phyloP scores from a whole-genome alignment of 192 early-diverging fungal species.

The Backusella australiensis region DNA sequence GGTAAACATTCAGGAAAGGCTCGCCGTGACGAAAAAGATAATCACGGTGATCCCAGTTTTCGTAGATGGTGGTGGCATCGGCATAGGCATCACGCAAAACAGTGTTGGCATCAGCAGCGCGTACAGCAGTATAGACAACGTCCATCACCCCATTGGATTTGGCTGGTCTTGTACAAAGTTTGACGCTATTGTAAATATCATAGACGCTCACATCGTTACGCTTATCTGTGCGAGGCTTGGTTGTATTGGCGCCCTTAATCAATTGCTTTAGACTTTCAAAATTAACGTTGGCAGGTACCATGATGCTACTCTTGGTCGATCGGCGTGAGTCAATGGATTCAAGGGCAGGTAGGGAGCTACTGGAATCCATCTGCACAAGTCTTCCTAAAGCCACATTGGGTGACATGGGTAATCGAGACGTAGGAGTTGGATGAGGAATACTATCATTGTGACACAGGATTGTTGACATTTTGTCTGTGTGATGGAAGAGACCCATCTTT shows the following conservation, averaged over 20 bases:
- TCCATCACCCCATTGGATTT: conserved; percentile 16
- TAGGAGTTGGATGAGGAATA: not conserved
- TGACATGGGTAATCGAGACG: conserved; percentile 1
- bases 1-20: conserved; percentile 50
- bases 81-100: conserved; percentile 32
- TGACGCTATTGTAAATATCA: not conserved
- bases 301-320: not conserved
- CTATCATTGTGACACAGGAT: conserved; percentile 11
- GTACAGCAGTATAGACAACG: conserved; percentile 30
- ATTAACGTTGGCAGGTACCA: not conserved
- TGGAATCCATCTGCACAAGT: conserved; percentile 14
- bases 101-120: conserved; percentile 29
- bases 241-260: conserved; percentile 8
- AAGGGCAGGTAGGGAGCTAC: not conserved
- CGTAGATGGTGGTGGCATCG: conserved; percentile 18
- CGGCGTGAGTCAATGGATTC: not conserved
- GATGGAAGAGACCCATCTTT: conserved; percentile 63
- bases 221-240: not conserved
- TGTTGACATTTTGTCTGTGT: conserved; percentile 33
- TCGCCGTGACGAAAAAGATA: conserved; percentile 50
- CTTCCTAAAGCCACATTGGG: conserved; percentile 18
- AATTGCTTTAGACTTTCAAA: conserved; percentile 17
- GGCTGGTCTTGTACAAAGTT: not conserved
- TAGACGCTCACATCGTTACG: conserved; percentile 4
- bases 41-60: conserved; percentile 37